Base-by-base conservation (phyloP, 495 filamentous ascomycete genomes). In the Lentithecium fluviatile region DNA sequence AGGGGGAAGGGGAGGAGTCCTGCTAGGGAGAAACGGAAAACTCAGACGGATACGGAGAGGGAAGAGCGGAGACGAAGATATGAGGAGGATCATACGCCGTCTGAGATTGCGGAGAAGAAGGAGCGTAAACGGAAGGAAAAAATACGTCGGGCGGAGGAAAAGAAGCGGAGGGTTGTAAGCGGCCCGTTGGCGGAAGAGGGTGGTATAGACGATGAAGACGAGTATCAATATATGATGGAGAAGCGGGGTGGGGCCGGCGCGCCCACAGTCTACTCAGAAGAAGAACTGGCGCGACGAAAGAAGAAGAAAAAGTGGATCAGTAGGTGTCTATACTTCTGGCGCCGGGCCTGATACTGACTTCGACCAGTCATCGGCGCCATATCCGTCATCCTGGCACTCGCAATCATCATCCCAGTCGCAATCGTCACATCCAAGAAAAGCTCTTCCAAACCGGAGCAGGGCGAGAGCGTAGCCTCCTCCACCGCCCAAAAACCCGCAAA, bases 381-480 rank as follows among this genome's bases (percentile, higher is more conserved):
- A 6, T 74, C 79, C 3, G 61, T 86, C 2, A 67, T 90, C 2
- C 42, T 91, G 17, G 60, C 92, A 7, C 76, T 90, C 15, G 80
- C 83, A 20, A 86, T 96, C 45, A 80, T 90, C 51, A 88, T 95
- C 45, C 82, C 81, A 0, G 84, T 91, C 45, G 91, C 85, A 0
- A 79, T 93, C 4, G 79, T 88, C 12, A 79, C 88, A 34, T 85
- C 83, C 25, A 86, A 88, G 62, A 88, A 90, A 60, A 82, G 85
- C 20, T 71, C 57, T 29, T 24, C 46, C 26, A 23, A 52, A 37
- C 57, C 50, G 7, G 25, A 38, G n/a, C n/a, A n/a, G 3, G 36
- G 50, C 2, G 61, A 62, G 3, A 69, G 66, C 43, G 62, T 62
- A 21, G 62, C 71, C 7, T 66, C 72, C 13, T 63, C 69, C 3